Evolutionary conservation across 2,329 filamentous ascomycete genomes (phyloP).

Genomic region (Penicillium sp.): DNA sequence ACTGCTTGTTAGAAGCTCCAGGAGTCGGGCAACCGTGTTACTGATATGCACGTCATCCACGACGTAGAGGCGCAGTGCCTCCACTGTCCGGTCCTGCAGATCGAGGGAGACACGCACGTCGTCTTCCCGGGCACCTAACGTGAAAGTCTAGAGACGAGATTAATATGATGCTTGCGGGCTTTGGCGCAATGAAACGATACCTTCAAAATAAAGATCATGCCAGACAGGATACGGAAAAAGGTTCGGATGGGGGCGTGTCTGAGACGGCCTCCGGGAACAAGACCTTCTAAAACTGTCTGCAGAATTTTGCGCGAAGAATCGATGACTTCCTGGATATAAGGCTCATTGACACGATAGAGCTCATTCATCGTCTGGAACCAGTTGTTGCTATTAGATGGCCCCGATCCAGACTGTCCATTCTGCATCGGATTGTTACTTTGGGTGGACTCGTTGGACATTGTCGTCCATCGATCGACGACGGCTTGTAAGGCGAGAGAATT

Average conservation of each 20-base stretch:
- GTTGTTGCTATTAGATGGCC: constrained; percentile 28
- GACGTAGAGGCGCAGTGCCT: constrained; percentile 57
- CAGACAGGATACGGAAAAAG: constrained; percentile 61
- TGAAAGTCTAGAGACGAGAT: constrained; percentile 50
- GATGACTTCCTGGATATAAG: constrained; percentile 60
- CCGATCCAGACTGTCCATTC: constrained; percentile 25
- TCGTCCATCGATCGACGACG: constrained; percentile 87
- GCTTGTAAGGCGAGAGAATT: constrained; percentile 93
- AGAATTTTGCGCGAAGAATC: constrained; percentile 60
- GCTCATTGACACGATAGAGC: constrained; percentile 56
- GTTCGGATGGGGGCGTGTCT: constrained; percentile 62
- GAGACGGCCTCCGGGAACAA: constrained; percentile 56
- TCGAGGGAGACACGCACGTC: constrained; percentile 58
- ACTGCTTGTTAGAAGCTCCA: constrained; percentile 56
- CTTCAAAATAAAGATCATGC: constrained; percentile 63
- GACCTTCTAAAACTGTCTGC: constrained; percentile 56
- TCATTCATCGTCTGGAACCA: constrained; percentile 43
- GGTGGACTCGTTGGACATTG: constrained; percentile 51
- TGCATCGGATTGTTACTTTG: constrained; percentile 32
- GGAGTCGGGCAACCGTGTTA: constrained; percentile 58
- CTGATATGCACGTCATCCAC: constrained; percentile 65
- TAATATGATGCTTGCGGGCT: neutral
- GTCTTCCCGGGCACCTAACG: constrained; percentile 59
- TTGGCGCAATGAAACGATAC: constrained; percentile 29
- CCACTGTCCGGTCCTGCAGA: constrained; percentile 57